phyloP scores from a whole-genome alignment of 768 basidiomycete genomes.

The Mycena alexandri region DNA sequence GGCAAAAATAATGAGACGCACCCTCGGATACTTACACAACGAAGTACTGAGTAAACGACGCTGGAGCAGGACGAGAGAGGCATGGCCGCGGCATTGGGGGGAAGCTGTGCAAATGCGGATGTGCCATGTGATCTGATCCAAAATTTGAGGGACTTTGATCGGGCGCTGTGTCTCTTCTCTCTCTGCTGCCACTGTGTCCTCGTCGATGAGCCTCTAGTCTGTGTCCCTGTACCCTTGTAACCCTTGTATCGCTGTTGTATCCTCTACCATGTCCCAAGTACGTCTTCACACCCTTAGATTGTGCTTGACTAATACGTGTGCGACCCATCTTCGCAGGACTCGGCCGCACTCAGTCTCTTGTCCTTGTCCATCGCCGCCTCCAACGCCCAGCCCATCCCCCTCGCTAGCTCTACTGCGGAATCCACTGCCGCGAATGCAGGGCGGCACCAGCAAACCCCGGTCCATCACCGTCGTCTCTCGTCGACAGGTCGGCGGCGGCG shows the following conservation, averaged over 20 bases:
- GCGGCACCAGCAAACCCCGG: constrained; percentile 23
- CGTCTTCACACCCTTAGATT: not conserved
- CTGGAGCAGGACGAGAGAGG: no score
- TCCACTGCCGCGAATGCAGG: constrained; percentile 21
- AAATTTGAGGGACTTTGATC: constrained; percentile 34
- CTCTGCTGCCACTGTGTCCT: not conserved
- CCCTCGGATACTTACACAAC: no score
- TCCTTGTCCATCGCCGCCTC: constrained; percentile 77
- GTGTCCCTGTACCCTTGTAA: constrained; percentile 22
- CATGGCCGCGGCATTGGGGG: no score
- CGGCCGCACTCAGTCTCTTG: constrained; percentile 62
- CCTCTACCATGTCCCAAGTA: constrained; percentile 35
- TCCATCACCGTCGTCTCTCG: constrained; percentile 75
- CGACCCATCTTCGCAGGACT: constrained; percentile 25
- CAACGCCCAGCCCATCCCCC: constrained; percentile 60
- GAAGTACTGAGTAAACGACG: no score
- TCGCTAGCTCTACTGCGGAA: constrained; percentile 36
- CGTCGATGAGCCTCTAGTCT: constrained; percentile 27
- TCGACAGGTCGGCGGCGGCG: constrained; percentile 81
- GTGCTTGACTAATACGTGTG: constrained; percentile 34
- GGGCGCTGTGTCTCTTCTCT: constrained; percentile 2
- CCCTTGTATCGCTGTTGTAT: constrained; percentile 3
- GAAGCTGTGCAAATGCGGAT: no score
- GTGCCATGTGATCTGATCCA: not conserved
- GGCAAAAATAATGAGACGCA: no score